Evolutionary conservation across 495 filamentous ascomycete genomes (phyloP), one percentile per base, ranked within the genome.

Genomic region (Penicillium canescens): DNA sequence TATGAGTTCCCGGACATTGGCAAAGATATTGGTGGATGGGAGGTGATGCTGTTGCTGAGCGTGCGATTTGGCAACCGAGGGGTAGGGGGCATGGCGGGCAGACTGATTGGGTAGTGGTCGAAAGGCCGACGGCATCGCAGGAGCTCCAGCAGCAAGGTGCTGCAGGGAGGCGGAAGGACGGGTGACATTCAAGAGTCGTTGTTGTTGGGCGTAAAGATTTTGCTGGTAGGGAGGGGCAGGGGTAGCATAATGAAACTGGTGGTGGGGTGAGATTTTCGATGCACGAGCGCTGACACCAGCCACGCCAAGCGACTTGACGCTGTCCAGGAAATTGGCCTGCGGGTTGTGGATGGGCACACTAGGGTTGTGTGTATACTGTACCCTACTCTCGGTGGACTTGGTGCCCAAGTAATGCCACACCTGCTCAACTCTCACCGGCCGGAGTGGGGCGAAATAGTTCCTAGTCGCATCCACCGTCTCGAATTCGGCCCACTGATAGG

Each of bases 341-440:
- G 74, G 74, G 65, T 86, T 81, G 70, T 82, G 78, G 65, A 80
- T 63, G 54, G 73, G 56, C 42, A 81, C 84, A 34, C 72, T 72
- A 54, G 80, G 84, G 75, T 95, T 86, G 57, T 94, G 88, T 26
- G 94, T 96, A 76, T 91, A 98, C 65, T 96, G 89, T 40, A 90
- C 87, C 71, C 86, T 92, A 62, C 91, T 88, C 65, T 98, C 94
- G 16, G 94, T 98, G 41, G 93, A 97, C 43, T 78, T 82, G 62
- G 84, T 81, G 14, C 89, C 90, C 57, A 98, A 79, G 69, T 97
- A 98, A 71, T 89, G 84, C 92, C 92, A 98, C 50, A 96, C 76
- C n/a, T n/a, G n/a, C 65, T 70, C 63, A 16, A 96, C 61, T 60
- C 93, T 82, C 45, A 94, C 76, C 61, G 80, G 77, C 52, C 72